Evolutionary conservation across 257 asterid species (phyloP).

Genomic region (Verbascum thapsus): DNA sequence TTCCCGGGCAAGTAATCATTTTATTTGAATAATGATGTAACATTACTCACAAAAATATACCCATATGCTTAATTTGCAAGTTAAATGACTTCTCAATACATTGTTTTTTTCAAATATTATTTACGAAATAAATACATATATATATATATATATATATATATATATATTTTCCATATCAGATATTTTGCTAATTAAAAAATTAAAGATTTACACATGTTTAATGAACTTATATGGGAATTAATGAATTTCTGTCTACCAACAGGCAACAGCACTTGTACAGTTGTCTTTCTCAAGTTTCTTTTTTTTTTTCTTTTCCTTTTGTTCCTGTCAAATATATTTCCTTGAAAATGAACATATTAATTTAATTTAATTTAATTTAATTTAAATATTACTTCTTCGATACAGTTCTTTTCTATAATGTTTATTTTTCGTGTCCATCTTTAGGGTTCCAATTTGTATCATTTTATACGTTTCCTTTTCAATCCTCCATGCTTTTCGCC

Average conservation of each 20-base stretch:
- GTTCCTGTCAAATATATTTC: constrained; percentile 12
- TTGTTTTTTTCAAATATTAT: no score
- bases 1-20: background rate
- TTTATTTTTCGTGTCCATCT: constrained; percentile 15
- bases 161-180: no score
- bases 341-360: no score
- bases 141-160: no score
- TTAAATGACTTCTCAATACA: no score
- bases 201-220: no score
- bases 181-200: no score
- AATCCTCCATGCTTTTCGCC: background rate
- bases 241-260: background rate
- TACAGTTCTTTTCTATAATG: background rate
- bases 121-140: no score
- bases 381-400: background rate
- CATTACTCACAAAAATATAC: no score
- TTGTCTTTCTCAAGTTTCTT: constrained; percentile 24
- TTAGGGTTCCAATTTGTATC: constrained; percentile 36
- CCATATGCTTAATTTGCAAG: no score
- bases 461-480: constrained; percentile 25
- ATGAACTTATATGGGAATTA: no score
- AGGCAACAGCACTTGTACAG: constrained; percentile 29
- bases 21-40: no score
- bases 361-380: background rate
- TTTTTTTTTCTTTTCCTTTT: constrained; percentile 1